These are phyloP conservation scores for Xylaria sp. DNA, from an alignment of 2,329 filamentous ascomycete genomes.

Conservation along the genomic window DNA sequence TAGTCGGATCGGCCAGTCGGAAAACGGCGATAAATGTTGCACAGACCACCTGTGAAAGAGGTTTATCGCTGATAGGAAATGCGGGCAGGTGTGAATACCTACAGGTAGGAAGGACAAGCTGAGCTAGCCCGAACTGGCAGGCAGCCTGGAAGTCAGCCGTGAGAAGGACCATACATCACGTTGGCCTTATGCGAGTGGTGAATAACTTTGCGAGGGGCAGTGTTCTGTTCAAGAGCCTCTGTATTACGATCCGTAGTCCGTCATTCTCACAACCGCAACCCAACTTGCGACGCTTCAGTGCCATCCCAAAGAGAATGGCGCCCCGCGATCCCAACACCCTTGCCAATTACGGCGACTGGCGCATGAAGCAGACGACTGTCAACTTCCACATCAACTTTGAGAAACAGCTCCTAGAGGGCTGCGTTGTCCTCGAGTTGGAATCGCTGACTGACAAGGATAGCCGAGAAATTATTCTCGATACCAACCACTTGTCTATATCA, in stretches of 20 bases:
- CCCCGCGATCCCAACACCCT: slow-evolving; percentile 84
- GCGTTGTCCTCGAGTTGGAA: slow-evolving; percentile 75
- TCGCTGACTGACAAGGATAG: slow-evolving; percentile 74
- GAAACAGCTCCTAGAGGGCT: slow-evolving; percentile 74
- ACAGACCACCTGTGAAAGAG: too few relatives aligned
- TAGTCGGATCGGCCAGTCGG: too few relatives aligned
- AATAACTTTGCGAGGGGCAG: slow-evolving; percentile 33
- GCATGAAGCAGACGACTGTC: slow-evolving; percentile 80
- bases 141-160: neutral
- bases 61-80: too few relatives aligned
- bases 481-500: slow-evolving; percentile 77
- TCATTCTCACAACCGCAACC: slow-evolving; percentile 22
- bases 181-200: slow-evolving; percentile 32
- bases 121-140: slow-evolving; percentile 12
- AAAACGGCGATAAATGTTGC: too few relatives aligned
- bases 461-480: slow-evolving; percentile 82
- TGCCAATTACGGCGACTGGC: slow-evolving; percentile 88
- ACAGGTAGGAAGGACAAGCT: slow-evolving; percentile 2
- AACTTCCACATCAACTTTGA: slow-evolving; percentile 85
- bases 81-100: too few relatives aligned
- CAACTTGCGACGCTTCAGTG: slow-evolving; percentile 25
- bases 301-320: slow-evolving; percentile 34
- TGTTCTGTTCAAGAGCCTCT: slow-evolving; percentile 33
- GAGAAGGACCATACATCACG: slow-evolving; percentile 10
- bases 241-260: slow-evolving; percentile 33